Base-by-base conservation (phyloP, 2,329 filamentous ascomycete species). In the Fusarium globosum region DNA sequence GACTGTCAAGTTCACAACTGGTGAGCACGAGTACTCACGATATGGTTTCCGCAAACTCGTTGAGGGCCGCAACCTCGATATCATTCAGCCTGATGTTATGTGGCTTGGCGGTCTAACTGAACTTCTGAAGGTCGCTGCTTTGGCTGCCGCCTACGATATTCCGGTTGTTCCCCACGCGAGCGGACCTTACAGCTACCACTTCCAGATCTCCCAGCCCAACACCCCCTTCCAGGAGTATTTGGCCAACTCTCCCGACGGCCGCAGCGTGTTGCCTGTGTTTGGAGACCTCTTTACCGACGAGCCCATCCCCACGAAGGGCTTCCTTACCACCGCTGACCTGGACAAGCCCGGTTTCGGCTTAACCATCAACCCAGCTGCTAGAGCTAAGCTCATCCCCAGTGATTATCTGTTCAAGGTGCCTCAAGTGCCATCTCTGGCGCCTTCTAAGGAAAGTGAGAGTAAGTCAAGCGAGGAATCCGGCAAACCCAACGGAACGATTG, bases 31-130 rank as follows among this genome's bases (percentile, higher is more conserved):
- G 83, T 98, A 95, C 86, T 97, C 94, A 12, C 89, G 94, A 78
- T 98, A 95, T 80, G 95, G 95, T 36, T 98, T 98, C 90, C 93
- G 96, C 76, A 97, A 97, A 86, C 89, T 98, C 48, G 92, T 98
- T 72, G 94, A 97, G 83, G 93, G 92, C 63, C 94, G 95, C 75
- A 97, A 97, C 83, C 86, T 98, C 68, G 95, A 98, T 81, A 97
- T 98, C 77, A 91, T 98, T 78, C 95, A 97, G 84, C 95, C 95
- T 20, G 95, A 98, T 80, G 95, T 98, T 73, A 98, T 98, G 95
- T 98, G 95, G 95, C 91, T 97, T 20, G 95, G 95, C 71, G 95
- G 95, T 70, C 83, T 98, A 87, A 98, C 95, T 2, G 95, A 98
- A 83, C 88, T 98, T 65, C 90, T 98, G 74, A 96, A 94, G 83